A percentile compares a stretch with the other conserved stretches of the same genome.
These are phyloP conservation scores for Lachancea kluyveri DNA, from an alignment of 805 yeast genomes.

Conservation along the genomic window DNA sequence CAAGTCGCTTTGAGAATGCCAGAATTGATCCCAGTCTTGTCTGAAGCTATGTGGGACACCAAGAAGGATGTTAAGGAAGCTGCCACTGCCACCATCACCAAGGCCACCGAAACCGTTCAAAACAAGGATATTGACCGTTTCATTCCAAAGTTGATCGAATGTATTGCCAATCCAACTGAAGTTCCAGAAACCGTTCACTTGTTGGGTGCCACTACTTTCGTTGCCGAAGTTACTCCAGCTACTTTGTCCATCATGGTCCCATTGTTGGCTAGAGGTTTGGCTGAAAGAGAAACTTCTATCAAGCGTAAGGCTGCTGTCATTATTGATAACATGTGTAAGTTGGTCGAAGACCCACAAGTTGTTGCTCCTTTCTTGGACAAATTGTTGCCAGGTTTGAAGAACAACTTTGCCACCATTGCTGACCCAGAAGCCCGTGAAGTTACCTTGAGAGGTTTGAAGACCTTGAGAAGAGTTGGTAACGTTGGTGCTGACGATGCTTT, in stretches of 20 bases:
- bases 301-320: conserved; percentile 99
- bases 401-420: conserved; percentile 93
- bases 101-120: conserved; percentile 95
- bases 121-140: conserved; percentile 99
- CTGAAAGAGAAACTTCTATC: conserved; percentile 99
- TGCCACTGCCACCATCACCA: conserved; percentile 92
- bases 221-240: conserved; percentile 99
- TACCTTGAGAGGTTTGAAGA: conserved; percentile 92
- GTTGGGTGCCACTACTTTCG: conserved; percentile 99
- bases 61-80: conserved; percentile 96
- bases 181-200: conserved; percentile 98
- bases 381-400: conserved; percentile 92
- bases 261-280: conserved; percentile 97
- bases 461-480: conserved; percentile 98
- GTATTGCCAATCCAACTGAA: conserved; percentile 94
- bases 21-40: conserved; percentile 94
- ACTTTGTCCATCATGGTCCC: conserved; percentile 99
- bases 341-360: conserved; percentile 99
- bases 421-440: conserved; percentile 99
- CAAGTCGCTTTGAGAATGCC: conserved; percentile 99
- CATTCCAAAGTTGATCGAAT: conserved; percentile 94
- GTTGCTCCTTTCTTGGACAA: conserved; percentile 98
- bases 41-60: conserved; percentile 99
- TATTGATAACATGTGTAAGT: conserved; percentile 99
- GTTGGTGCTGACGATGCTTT: conserved; percentile 82